phyloP scores from a whole-genome alignment of 106 monocot genomes.

The Apostasia ramifera region DNA sequence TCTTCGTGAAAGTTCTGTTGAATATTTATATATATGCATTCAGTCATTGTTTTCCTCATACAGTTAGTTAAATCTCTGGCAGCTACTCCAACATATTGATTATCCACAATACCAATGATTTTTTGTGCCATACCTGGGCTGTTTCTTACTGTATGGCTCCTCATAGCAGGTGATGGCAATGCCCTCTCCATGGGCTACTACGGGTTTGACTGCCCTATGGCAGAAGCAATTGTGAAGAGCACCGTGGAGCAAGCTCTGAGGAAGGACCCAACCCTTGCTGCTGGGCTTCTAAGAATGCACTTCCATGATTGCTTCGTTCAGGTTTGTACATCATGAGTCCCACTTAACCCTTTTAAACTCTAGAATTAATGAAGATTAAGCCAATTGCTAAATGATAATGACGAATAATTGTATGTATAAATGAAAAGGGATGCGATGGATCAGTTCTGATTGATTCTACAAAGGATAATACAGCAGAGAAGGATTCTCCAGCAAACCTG shows the following conservation, averaged over 20 bases:
- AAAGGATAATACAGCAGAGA: constrained; percentile 64
- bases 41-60: too few species aligned
- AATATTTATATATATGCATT: too few species aligned
- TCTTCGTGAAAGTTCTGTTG: too few species aligned
- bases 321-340: constrained; percentile 10
- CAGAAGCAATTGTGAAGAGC: constrained; percentile 40
- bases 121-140: too few species aligned
- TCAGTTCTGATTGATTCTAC: constrained; percentile 73
- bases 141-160: neutral
- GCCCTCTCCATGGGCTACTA: constrained; percentile 59
- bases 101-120: too few species aligned
- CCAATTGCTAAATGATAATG: neutral
- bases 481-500: constrained; percentile 66
- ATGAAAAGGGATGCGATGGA: constrained; percentile 67
- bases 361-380: neutral
- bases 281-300: constrained; percentile 68
- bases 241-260: constrained; percentile 48
- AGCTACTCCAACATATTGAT: too few species aligned
- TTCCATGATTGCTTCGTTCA: constrained; percentile 96
- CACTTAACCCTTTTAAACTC: neutral
- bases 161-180: constrained; percentile 7
- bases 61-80: too few species aligned
- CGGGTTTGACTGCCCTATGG: constrained; percentile 42
- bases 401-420: neutral
- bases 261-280: constrained; percentile 64